These are phyloP conservation scores for Ophiocordyceps camponoti-leonardi DNA, from an alignment of 2,329 filamentous ascomycete genomes.

Conservation along the genomic window DNA sequence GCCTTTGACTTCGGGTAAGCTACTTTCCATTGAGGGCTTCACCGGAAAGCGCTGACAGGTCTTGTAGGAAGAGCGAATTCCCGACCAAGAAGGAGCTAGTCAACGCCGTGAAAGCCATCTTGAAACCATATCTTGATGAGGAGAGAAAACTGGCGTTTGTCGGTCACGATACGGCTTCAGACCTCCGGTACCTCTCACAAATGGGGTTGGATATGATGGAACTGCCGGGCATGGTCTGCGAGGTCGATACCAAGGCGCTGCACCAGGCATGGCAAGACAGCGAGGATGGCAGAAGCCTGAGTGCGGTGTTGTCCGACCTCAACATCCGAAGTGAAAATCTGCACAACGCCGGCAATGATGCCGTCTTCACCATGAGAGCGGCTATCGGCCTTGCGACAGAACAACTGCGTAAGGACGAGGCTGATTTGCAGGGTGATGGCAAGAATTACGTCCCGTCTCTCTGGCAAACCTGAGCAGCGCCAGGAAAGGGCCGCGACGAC, in stretches of 20 bases:
- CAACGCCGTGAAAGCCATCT: conserved; percentile 16
- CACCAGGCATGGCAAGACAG: conserved; percentile 45
- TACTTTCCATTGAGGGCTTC: neutral
- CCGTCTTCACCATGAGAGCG: conserved; percentile 59
- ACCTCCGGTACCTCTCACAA: conserved; percentile 48
- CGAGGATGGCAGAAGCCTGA: conserved; percentile 36
- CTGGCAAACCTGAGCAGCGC: neutral
- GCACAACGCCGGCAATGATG: conserved; percentile 85
- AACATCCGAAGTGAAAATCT: conserved; percentile 45
- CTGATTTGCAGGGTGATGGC: conserved; percentile 2
- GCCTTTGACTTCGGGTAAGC: conserved; percentile 58
- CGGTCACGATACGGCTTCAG: conserved; percentile 54
- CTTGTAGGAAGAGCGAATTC: conserved; percentile 22
- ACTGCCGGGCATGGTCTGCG: conserved; percentile 37
- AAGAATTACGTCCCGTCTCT: conserved; percentile 4
- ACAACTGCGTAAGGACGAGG: conserved; percentile 7
- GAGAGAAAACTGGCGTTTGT: conserved; percentile 51
- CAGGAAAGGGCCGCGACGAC: neutral
- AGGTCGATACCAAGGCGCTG: conserved; percentile 57
- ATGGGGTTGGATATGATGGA: conserved; percentile 45
- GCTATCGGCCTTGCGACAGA: conserved; percentile 35
- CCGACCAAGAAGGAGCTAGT: conserved; percentile 16
- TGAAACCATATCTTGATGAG: conserved; percentile 13
- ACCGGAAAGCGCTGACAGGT: neutral
- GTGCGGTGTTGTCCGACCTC: conserved; percentile 43